Evolutionary conservation across 2,329 filamentous ascomycete genomes (phyloP), one percentile per base, ranked within the genome.

Genomic region (Thermoascus crustaceus): DNA sequence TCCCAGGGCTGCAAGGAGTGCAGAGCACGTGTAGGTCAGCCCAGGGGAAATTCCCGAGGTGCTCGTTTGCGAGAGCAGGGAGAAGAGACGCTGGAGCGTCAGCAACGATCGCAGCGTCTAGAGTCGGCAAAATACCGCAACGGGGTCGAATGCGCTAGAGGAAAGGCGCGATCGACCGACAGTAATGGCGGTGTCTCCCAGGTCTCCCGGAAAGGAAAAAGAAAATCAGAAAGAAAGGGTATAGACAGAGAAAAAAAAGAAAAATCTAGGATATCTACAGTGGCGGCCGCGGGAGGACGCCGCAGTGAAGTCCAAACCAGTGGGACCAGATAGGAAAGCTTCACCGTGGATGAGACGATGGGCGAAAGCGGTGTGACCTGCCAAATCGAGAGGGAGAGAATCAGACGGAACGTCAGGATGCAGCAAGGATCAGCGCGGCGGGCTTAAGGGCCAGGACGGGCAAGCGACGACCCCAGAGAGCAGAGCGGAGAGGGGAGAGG

Each of bases 331-430:
- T 17, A 6, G 26, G 14, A 29, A 9, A 18, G 26, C 14, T 9
- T 29, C 26, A 29, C 10, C 7, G 11, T 4, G 13, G 11, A 29
- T 11, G 11, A 16, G n/a, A 29, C 10, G 6, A 4, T 14, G 11
- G 26, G 26, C 14, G 26, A 29, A 29, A 29, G 26, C 26, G 26
- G 26, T 29, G 26, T 29, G 14, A 8, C 26, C 14, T 29, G 26
- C 13, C 26, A 14, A 14, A 29, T 14, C 25, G 25, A 29, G 25
- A 11, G 25, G 4, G 9, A 29, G 25, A 29, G 26, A 17, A 29
- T 16, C 18, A 17, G 26, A 13, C 26, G 26, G 26, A 9, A 29
- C 14, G 18, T 29, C 18, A 17, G 14, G 26, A 13, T 29, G 7
- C 14, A 29, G 26, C 18, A 13, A 29, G 26, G 26, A 29, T 29